Conservation (phyloP, 2,329 filamentous ascomycete genomes). For the Paraconiothyrium brasiliense region DNA sequence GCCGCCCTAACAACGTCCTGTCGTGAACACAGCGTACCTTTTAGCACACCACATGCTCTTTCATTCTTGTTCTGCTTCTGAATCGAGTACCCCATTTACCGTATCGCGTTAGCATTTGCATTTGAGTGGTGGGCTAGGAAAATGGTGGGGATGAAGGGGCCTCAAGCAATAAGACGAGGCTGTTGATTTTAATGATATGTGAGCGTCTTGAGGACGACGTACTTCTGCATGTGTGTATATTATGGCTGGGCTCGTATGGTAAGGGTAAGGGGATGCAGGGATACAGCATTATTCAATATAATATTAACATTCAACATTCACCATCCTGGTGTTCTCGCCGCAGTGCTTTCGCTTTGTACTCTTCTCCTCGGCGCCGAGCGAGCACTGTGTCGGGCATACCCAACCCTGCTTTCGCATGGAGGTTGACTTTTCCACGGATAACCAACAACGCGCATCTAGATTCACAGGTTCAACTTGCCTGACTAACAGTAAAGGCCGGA, state of each 20-base stretch:
- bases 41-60: neutral
- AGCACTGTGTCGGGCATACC: too few species aligned
- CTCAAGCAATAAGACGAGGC: neutral
- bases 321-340: too few species aligned
- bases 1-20: slow-evolving; percentile 26
- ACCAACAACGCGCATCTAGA: neutral
- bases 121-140: neutral
- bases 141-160: neutral
- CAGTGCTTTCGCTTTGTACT: too few species aligned
- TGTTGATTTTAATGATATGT: neutral
- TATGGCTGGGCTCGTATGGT: neutral
- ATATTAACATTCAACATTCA: slow-evolving; percentile 5
- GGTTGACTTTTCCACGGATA: too few species aligned
- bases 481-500: neutral
- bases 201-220: neutral
- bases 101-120: slow-evolving; percentile 7
- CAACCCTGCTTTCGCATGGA: too few species aligned
- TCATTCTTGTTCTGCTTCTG: slow-evolving; percentile 6
- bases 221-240: slow-evolving; percentile 12
- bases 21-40: slow-evolving; percentile 16
- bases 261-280: neutral
- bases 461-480: neutral
- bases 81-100: neutral
- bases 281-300: slow-evolving; percentile 10
- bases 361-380: too few species aligned